Evolutionary conservation across 164 flowering plant genomes (phyloP), one percentile per base, ranked within the genome.

Genomic region (Nelumbo lutea): DNA sequence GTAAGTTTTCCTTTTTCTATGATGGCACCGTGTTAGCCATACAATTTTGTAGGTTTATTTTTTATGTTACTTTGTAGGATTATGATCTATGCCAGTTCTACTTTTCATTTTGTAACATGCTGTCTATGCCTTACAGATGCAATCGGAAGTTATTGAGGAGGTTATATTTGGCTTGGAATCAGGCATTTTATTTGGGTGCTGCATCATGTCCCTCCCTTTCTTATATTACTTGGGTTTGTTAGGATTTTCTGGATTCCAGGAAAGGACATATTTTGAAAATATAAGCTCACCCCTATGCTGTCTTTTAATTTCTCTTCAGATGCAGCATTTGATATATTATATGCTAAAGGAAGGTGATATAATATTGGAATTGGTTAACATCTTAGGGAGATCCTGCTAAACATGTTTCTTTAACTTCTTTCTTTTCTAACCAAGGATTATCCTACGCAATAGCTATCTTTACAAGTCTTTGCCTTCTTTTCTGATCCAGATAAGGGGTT

Each of bases 161-260:
- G 89, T 96, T 42, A 92, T 96, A 70, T 90, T 83, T 73, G 99
- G 99, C 56, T 79, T 96, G 83, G 97, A 96, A 80, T 90, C 99
- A 42, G 99, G 99, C 78, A 89, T 96, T 74, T 80, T 96, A 68
- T 96, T 93, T 73, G 99, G 99, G 99, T 96, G 83, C 27, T 62
- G 9, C 51, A 62, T 15, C 65, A 50, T 42, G 38, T 53, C 73
- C 62, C 42, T 57, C 39, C 42, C 3, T n/a, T 65, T 59, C 41
- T 42, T 56, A 3, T 60, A 53, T 5, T 45, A 51, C 44, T 59
- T 41, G 11, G 9, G 39, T 66, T 6, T 3, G 58, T 59, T 47
- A 15, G 57, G 64, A 39, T 62, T 58, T 68, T n/a, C 46, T 27
- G 2, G 38, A 61, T 69, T 5, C 41, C 7, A 44, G n/a, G 38